Evolutionary conservation across 139 green algal genomes (phyloP), one percentile per base, ranked within the genome.

Genomic region (Raphidocelis subcapitata): DNA sequence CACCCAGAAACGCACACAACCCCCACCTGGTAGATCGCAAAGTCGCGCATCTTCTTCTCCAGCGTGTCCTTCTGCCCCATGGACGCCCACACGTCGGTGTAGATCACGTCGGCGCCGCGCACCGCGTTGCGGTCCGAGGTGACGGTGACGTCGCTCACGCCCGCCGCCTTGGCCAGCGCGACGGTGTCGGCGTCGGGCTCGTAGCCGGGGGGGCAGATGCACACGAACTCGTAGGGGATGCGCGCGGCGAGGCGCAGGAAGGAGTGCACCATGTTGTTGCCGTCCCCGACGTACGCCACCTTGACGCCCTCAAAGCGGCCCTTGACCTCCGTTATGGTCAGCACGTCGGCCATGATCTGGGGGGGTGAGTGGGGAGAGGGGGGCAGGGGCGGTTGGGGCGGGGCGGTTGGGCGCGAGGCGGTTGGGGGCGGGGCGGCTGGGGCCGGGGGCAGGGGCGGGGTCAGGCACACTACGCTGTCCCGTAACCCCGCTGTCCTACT

Each of bases 41-140:
- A 99, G 29, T 85, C 74, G n/a, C 82, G 81, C 66, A 88, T 85
- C 12, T 94, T 82, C 47, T 81, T 67, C 49, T 92, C 93, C 4
- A 94, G 84, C 72, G 97, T 91, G 51, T 98, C 94, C 79, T 99
- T 99, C 80, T 98, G 95, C 0, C 95, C 94, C 96, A 99, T 99
- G 74, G 83, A 94, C 18, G 96, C 96, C 96, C 96, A 99, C 24
- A 99, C 96, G 69, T 99, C 95, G 5, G 93, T 96, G 86, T 99
- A 99, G 31, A 99, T 84, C 4, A 98, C 90, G 78, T 99, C 93
- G 1, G 95, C 96, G 20, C 89, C 93, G 76, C 91, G 90, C 8
- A 99, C 91, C 1, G 90, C 95, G 59, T 86, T 79, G 3, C 68
- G 64, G 51, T 88, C 81, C 35, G 54, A 74, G 0, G 73, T 82